A percentile compares a stretch with the other conserved stretches of the same genome.
Evolutionary conservation across 768 basidiomycete genomes (phyloP).

Genomic region (Phaeotremella fagi): DNA sequence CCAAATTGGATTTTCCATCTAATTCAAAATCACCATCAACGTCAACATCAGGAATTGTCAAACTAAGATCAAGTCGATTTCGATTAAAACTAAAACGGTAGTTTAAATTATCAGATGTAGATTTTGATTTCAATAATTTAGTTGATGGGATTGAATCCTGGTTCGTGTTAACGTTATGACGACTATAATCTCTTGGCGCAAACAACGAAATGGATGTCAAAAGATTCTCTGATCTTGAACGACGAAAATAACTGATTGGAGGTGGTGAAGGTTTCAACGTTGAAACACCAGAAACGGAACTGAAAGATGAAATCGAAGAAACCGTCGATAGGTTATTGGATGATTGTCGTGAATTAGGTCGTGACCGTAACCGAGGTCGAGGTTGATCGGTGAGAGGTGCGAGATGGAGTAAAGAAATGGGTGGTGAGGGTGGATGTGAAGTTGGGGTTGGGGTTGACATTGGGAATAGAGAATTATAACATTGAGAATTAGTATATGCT

Average conservation of each 20-base stretch:
- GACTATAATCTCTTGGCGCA: too few species aligned
- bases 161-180: too few species aligned
- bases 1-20: too few species aligned
- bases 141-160: too few species aligned
- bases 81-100: too few species aligned
- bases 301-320: background rate
- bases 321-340: background rate
- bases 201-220: background rate
- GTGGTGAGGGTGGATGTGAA: background rate
- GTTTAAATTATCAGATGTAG: too few species aligned
- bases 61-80: too few species aligned
- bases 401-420: background rate
- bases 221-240: background rate
- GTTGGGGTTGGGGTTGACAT: background rate
- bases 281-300: background rate
- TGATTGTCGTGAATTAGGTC: too few species aligned
- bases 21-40: too few species aligned
- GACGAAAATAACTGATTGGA: background rate
- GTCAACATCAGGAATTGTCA: too few species aligned
- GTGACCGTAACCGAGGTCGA: background rate
- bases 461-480: background rate
- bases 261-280: background rate
- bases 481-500: too few species aligned
- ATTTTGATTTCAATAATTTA: too few species aligned
- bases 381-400: background rate